Base-by-base conservation (phyloP, 164 flowering plant genomes). In the Stephania yunnanensis region DNA sequence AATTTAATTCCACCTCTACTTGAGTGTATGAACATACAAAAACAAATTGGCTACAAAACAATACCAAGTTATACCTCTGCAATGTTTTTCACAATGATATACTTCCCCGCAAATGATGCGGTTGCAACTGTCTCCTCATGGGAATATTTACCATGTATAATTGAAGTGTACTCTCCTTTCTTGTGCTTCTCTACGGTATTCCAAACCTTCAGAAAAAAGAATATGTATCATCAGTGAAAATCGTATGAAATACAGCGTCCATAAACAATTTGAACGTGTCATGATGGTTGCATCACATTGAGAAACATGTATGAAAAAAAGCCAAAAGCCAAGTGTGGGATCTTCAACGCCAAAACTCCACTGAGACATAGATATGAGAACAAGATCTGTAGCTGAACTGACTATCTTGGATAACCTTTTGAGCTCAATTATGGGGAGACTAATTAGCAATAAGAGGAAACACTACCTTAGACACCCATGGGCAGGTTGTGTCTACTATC, bases 401-500 rank as follows among this genome's bases (percentile, higher is more conserved):
- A 58, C 17, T 58, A 58, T 19, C 7, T 58, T 58, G 64, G 2
- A 58, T 58, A 58, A 58, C n/a, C n/a, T 58, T 58, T 58, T 58
- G 15, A 58, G 64, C 19, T 58, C 20, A 15, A 15, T 15, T 15
- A 48, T 17, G 46, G 61, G 2, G 17, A 68, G 58, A 68, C 65
- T 66, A 68, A 46, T 73, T 36, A 36, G 42, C 1, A 36, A 36
- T 36, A 36, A 36, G 68, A 42, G 19, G 36, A 75, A 68, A 78
- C 10, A 22, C 25, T 87, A 95, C 99, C 98, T 95, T 95, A 17
- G 94, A 83, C 13, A 95, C 99, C 99, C 99, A 95, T 70, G 98
- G 98, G 83, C 99, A 95, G 71, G 98, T 95, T 75, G 98, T 95
- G 73, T 95, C 99, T 65, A 95, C 99, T 82, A 95, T 93, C 81